These are phyloP conservation scores for Colletotrichum destructivum DNA, from an alignment of 2,329 filamentous ascomycete genomes.

Conservation along the genomic window DNA sequence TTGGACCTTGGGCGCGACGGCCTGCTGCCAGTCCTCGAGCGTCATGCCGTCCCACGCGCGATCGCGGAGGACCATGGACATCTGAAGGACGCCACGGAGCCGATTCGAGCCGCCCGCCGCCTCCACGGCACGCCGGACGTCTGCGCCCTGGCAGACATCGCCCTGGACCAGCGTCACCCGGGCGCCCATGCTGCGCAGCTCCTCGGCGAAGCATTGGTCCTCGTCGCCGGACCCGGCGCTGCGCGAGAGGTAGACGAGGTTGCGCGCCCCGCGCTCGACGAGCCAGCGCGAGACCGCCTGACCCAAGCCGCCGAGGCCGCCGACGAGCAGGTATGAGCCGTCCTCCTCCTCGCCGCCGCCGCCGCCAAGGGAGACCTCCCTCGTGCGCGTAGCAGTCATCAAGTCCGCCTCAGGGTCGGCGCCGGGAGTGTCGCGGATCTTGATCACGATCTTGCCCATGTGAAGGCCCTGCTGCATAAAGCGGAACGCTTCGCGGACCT, in stretches of 20 bases:
- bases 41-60: slow-evolving; percentile 51
- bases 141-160: slow-evolving; percentile 41
- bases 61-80: slow-evolving; percentile 49
- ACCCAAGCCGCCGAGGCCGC: slow-evolving; percentile 57
- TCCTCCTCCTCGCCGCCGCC: too few species aligned
- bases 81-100: slow-evolving; percentile 51
- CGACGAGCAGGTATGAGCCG: slow-evolving; percentile 55
- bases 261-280: slow-evolving; percentile 52
- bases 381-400: too few species aligned
- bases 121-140: slow-evolving; percentile 40
- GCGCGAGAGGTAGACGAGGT: slow-evolving; percentile 50
- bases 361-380: too few species aligned
- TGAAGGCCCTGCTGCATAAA: slow-evolving; percentile 59
- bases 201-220: slow-evolving; percentile 45
- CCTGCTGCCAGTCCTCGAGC: slow-evolving; percentile 48
- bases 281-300: slow-evolving; percentile 47
- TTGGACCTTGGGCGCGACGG: slow-evolving; percentile 52
- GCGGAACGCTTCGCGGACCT: slow-evolving; percentile 54
- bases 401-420: slow-evolving; percentile 57
- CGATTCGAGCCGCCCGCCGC: slow-evolving; percentile 29
- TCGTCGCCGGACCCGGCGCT: slow-evolving; percentile 50
- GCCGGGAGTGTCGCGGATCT: background rate
- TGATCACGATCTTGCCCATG: slow-evolving; percentile 61
- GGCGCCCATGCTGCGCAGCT: slow-evolving; percentile 43
- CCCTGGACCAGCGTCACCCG: slow-evolving; percentile 36